A percentile compares a stretch with the other conserved stretches of the same genome.
These are phyloP conservation scores for Phytophthora rubi DNA, from an alignment of 352 stramenopile genomes.

Conservation along the genomic window DNA sequence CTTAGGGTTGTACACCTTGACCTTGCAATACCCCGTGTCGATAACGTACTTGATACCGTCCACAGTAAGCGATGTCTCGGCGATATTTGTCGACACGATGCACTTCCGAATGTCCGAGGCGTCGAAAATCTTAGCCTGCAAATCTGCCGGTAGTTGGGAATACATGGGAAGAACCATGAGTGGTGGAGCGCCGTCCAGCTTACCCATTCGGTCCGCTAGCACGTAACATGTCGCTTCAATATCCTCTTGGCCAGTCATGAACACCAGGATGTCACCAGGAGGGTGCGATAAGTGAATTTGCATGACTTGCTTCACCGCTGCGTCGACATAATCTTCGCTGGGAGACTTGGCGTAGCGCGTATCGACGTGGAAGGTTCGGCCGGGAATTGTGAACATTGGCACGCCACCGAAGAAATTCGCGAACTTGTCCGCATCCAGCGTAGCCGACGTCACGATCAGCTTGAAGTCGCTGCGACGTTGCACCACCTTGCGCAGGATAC, in stretches of 20 bases:
- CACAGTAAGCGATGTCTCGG: constrained; percentile 96
- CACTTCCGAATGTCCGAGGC: constrained; percentile 95
- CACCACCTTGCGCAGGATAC: constrained; percentile 92
- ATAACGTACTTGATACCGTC: constrained; percentile 99
- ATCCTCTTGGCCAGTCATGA: constrained; percentile 99
- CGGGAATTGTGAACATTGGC: constrained; percentile 97
- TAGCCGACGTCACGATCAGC: constrained; percentile 95
- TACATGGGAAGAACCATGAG: constrained; percentile 99
- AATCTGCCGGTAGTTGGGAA: constrained; percentile 96
- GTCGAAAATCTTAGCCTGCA: constrained; percentile 99
- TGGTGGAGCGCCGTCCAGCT: constrained; percentile 92
- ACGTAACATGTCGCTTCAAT: constrained; percentile 97
- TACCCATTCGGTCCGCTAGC: constrained; percentile 95
- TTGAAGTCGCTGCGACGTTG: constrained; percentile 91
- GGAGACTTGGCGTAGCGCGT: constrained; percentile 93
- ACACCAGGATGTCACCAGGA: constrained; percentile 98
- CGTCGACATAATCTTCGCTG: constrained; percentile 98
- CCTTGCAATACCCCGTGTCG: constrained; percentile 98
- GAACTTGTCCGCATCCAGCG: constrained; percentile 98
- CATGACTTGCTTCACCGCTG: constrained; percentile 97
- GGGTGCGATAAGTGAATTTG: constrained; percentile 98
- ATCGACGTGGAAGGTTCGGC: constrained; percentile 86
- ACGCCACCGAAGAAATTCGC: constrained; percentile 97
- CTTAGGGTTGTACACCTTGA: constrained; percentile 99
- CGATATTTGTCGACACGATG: constrained; percentile 98